Evolutionary conservation across 2,329 filamentous ascomycete genomes (phyloP).

Genomic region (Teratosphaeria viscida): DNA sequence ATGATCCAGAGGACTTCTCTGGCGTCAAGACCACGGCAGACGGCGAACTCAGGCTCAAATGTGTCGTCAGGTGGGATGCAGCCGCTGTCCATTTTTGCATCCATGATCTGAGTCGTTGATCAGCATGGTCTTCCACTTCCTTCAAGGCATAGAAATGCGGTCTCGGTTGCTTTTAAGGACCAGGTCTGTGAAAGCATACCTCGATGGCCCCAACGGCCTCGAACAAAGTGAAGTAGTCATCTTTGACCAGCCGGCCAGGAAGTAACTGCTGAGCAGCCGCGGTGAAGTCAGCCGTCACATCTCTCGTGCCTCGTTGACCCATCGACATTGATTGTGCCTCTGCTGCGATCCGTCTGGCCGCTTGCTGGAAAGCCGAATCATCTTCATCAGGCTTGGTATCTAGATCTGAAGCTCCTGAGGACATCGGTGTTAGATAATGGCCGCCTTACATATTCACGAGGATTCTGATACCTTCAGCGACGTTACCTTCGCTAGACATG

Average conservation of each 20-base stretch:
- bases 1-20: slow-evolving; percentile 85
- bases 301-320: slow-evolving; percentile 9
- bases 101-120: slow-evolving; percentile 68
- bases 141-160: not conserved
- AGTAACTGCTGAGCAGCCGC: slow-evolving; percentile 40
- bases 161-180: not conserved
- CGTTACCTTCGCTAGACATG: slow-evolving; percentile 11
- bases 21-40: slow-evolving; percentile 9
- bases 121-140: slow-evolving; percentile 1
- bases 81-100: slow-evolving; percentile 97
- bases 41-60: slow-evolving; percentile 56
- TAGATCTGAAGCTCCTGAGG: not conserved
- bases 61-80: slow-evolving; percentile 66
- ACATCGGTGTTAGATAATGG: not conserved
- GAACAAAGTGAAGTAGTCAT: slow-evolving; percentile 88
- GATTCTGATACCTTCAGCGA: slow-evolving; percentile 8
- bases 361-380: not conserved
- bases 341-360: slow-evolving; percentile 9
- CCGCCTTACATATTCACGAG: not conserved
- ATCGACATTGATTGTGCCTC: slow-evolving; percentile 13
- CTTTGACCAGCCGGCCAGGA: slow-evolving; percentile 79
- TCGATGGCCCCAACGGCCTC: slow-evolving; percentile 85
- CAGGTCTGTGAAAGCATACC: slow-evolving; percentile 25
- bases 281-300: slow-evolving; percentile 28
- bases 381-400: not conserved